Conservation (phyloP, 306 rosid species). For the Inga leiocalycina region DNA sequence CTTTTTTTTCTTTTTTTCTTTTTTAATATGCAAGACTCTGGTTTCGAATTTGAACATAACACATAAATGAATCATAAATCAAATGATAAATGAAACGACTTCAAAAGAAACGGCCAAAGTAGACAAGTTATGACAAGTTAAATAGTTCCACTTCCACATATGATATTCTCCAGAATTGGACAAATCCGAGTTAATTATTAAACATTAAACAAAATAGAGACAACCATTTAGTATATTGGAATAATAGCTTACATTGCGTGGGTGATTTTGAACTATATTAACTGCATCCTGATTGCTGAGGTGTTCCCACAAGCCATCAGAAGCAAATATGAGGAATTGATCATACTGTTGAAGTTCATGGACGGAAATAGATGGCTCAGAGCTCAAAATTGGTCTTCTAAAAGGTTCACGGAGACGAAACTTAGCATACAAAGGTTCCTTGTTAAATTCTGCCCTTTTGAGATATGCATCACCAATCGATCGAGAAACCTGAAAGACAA, state of each 20-base stretch:
- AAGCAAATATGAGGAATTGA: constrained; percentile 63
- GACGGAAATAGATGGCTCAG: constrained; percentile 59
- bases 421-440: constrained; percentile 59
- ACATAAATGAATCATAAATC: background rate
- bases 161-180: background rate
- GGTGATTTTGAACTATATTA: constrained; percentile 58
- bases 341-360: constrained; percentile 57
- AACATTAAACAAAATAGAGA: background rate
- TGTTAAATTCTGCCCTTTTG: constrained; percentile 63
- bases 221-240: background rate
- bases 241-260: constrained; percentile 50
- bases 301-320: constrained; percentile 81
- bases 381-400: constrained; percentile 58
- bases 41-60: background rate
- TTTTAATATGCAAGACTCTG: background rate
- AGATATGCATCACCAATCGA: constrained; percentile 65
- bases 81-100: background rate
- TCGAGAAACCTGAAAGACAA: constrained; percentile 54
- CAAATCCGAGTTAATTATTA: background rate
- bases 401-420: constrained; percentile 64
- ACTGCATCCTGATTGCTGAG: constrained; percentile 71
- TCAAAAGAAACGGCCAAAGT: background rate
- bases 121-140: background rate
- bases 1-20: too few species aligned
- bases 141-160: background rate